Evolutionary conservation across 257 asterid genomes (phyloP).

Genomic region (Linaria vulgaris): DNA sequence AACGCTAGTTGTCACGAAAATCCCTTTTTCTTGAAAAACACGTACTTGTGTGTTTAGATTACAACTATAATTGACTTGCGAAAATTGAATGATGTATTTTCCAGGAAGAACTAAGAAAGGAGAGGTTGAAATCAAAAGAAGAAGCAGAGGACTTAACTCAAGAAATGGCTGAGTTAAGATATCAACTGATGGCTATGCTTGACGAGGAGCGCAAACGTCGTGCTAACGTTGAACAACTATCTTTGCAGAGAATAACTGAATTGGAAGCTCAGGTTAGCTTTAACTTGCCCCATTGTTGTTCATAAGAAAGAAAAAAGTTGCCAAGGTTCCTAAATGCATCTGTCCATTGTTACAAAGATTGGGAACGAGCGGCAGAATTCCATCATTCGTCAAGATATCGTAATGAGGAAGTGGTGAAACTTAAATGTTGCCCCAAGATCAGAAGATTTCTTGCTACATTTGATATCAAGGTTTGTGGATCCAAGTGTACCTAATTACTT

Average conservation of each 20-base stretch:
- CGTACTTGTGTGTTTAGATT: background rate
- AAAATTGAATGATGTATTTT: conserved; percentile 20
- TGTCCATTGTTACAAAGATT: conserved; percentile 44
- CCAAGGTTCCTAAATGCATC: conserved; percentile 20
- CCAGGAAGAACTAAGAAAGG: conserved; percentile 68
- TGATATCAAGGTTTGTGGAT: too few species aligned
- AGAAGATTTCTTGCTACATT: too few species aligned
- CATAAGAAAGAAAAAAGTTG: conserved; percentile 8
- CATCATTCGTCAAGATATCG: conserved; percentile 36
- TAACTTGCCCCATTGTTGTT: background rate
- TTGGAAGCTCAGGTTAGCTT: conserved; percentile 81
- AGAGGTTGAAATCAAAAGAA: conserved; percentile 77
- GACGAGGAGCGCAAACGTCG: conserved; percentile 90
- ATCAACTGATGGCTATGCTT: conserved; percentile 69
- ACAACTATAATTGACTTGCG: background rate
- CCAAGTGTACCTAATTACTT: too few species aligned
- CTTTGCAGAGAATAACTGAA: conserved; percentile 81
- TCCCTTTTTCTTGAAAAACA: background rate
- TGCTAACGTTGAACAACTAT: conserved; percentile 71
- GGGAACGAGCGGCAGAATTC: conserved; percentile 53
- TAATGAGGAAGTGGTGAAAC: conserved; percentile 32
- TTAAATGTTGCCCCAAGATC: conserved; percentile 24
- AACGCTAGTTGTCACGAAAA: background rate
- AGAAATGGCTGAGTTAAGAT: conserved; percentile 97
- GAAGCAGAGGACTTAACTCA: conserved; percentile 92